Conservation (phyloP, 75 land plant genomes). For the Selaginella moellendorffii region DNA sequence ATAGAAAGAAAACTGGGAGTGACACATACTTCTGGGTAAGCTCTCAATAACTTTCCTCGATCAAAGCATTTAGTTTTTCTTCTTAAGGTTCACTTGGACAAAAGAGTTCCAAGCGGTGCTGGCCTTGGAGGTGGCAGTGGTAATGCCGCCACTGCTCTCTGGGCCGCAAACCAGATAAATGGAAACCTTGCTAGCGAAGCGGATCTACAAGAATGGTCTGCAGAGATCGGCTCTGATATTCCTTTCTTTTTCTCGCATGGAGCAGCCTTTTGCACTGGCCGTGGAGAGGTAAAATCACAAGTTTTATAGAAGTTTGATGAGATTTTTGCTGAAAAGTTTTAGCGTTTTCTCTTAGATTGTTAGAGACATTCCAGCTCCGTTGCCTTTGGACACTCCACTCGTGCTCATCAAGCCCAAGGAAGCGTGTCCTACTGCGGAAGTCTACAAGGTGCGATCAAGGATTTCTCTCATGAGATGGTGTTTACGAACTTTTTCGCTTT, state of each 20-base stretch:
- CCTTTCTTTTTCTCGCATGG: constrained; percentile 98
- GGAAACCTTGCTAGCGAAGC: constrained; percentile 64
- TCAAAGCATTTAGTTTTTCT: too few relatives aligned
- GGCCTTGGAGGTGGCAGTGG: constrained; percentile 99
- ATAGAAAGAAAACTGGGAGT: constrained; percentile 81
- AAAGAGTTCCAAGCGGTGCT: constrained; percentile 94
- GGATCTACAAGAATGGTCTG: constrained; percentile 94
- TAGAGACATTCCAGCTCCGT: constrained; percentile 49
- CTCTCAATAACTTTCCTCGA: too few relatives aligned
- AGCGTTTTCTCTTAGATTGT: constrained; percentile 40
- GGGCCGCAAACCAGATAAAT: constrained; percentile 95
- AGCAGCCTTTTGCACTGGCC: constrained; percentile 90
- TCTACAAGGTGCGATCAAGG: constrained; percentile 56
- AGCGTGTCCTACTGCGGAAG: constrained; percentile 88
- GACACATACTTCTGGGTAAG: constrained; percentile 71
- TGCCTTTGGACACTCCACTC: constrained; percentile 67
- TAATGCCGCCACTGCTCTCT: constrained; percentile 97
- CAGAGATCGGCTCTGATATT: constrained; percentile 90
- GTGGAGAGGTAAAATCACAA: constrained; percentile 63
- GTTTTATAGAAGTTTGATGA: not conserved
- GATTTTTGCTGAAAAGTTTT: not conserved
- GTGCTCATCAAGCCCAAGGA: constrained; percentile 85
- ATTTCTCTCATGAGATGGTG: not conserved
- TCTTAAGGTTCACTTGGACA: constrained; percentile 97
- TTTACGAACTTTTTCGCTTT: not conserved